Evolutionary conservation across 75 land plant genomes (phyloP).

Genomic region (Sequoia sempervirens): DNA sequence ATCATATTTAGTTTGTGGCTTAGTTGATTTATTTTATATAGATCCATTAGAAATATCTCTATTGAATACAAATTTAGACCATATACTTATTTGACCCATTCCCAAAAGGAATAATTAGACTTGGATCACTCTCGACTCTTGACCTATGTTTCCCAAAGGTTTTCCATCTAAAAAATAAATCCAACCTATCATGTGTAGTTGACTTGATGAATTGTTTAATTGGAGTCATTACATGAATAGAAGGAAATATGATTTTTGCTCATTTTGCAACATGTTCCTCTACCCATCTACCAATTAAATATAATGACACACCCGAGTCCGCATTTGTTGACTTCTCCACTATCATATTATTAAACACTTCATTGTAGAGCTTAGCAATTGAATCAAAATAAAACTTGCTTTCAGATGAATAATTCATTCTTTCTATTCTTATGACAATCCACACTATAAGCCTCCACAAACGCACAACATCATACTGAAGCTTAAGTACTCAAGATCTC

Average conservation of each 20-base stretch:
- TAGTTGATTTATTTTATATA: not conserved
- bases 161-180: conserved; percentile 11
- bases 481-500: no score
- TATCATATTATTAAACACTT: no score
- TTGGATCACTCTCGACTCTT: not conserved
- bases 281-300: no score
- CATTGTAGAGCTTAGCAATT: no score
- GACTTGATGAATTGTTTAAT: conserved; percentile 11
- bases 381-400: no score
- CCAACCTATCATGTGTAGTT: conserved; percentile 6
- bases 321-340: no score
- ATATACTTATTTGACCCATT: conserved; percentile 60
- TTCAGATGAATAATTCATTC: no score
- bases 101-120: conserved; percentile 69
- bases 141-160: conserved; percentile 7
- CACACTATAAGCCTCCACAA: no score
- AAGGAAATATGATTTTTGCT: conserved; percentile 45
- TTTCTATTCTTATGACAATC: no score
- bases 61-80: conserved; percentile 48
- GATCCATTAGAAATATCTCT: conserved; percentile 15
- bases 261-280: conserved; percentile 40
- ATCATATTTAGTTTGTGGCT: conserved; percentile 15
- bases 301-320: no score
- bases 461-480: no score
- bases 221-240: conserved; percentile 67